These are phyloP conservation scores for Emmonsiellopsis sp. DNA, from an alignment of 2,329 filamentous ascomycete species.

Conservation along the genomic window DNA sequence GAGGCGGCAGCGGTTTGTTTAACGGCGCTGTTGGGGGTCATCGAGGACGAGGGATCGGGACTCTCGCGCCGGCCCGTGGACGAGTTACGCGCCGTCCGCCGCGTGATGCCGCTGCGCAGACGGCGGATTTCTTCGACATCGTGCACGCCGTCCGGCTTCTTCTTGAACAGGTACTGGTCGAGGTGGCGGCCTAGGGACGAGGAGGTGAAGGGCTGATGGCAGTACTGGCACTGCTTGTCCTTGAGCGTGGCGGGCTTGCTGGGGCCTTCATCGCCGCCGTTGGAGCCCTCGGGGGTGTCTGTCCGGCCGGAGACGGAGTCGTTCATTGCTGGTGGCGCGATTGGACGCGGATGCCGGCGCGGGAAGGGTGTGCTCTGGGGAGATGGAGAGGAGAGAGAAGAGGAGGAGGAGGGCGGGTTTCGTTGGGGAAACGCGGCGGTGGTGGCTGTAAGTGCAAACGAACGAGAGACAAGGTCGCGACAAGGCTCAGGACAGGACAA, in stretches of 20 bases:
- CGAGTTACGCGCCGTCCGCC: slow-evolving; percentile 66
- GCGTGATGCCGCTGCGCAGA: slow-evolving; percentile 74
- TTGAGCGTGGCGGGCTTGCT: slow-evolving; percentile 50
- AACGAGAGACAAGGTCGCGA: not conserved
- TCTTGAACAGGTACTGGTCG: slow-evolving; percentile 87
- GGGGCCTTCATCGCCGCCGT: slow-evolving; percentile 1
- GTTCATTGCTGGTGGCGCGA: slow-evolving; percentile 3
- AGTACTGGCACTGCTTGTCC: slow-evolving; percentile 83
- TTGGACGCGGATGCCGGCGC: not conserved
- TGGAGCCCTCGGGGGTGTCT: slow-evolving; percentile 7
- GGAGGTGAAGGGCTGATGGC: slow-evolving; percentile 81
- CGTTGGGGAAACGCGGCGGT: no score
- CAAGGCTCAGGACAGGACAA: not conserved
- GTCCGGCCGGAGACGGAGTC: slow-evolving; percentile 4
- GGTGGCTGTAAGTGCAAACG: not conserved
- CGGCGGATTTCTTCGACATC: slow-evolving; percentile 81
- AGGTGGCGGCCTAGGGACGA: slow-evolving; percentile 88
- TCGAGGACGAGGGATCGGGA: slow-evolving; percentile 49
- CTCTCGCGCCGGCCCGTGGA: slow-evolving; percentile 47
- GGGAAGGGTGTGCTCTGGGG: no score
- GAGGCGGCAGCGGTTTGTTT: slow-evolving; percentile 12
- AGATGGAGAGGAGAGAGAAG: no score
- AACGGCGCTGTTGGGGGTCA: slow-evolving; percentile 23
- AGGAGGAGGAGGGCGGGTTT: no score
- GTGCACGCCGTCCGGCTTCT: slow-evolving; percentile 88